Base-by-base conservation (phyloP, 2,329 filamentous ascomycete genomes). In the Curvularia spicifera region DNA sequence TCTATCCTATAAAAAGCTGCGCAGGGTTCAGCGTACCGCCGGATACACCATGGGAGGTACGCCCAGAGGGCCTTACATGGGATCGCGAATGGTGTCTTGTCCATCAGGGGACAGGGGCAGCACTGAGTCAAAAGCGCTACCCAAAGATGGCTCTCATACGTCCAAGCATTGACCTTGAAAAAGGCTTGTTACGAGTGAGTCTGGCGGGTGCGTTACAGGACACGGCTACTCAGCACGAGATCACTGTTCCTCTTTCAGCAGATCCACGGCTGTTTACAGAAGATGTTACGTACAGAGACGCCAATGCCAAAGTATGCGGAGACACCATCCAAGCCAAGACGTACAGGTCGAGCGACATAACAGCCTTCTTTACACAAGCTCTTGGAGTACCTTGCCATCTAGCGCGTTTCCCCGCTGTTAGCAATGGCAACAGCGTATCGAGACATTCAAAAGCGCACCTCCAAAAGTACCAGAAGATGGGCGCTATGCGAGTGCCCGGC, bases 1-100 rank as follows among this genome's bases (percentile, higher is more conserved):
- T 98, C 0, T 99, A 93, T 71, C 95, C 95, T 0, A 93, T 99
- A 71, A 99, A 99, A 77, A 97, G 93, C 73, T 98, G 95, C 69
- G 91, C 88, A 15, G 91, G 91, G 0, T 96, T 90, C 74, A 80
- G 81, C 35, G 82, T 98, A 29, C 89, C 92, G 1, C 61, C 78
- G 0, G 83, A 81, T 2, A 79, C 79, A 7, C 72, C 82, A 13
- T 99, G 95, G 95, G 87, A 91, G 67, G 83, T 98, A 20, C 86
- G 85, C 54, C 82, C 85, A 7, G 93, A 97, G 78, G 95, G 95
- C 0, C 81, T 99, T 2, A 90, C 88, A 8, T 98, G 94, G 93
- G 95, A 99, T 75, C 85, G 95, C 60, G 94, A 98, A 79, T 99
- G 95, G 94, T 98, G 94, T 77, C 81, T 99, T 20, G 83, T 99